Base-by-base conservation (phyloP, 1,284 basidiomycete species). In the Jaminaea rosea region DNA sequence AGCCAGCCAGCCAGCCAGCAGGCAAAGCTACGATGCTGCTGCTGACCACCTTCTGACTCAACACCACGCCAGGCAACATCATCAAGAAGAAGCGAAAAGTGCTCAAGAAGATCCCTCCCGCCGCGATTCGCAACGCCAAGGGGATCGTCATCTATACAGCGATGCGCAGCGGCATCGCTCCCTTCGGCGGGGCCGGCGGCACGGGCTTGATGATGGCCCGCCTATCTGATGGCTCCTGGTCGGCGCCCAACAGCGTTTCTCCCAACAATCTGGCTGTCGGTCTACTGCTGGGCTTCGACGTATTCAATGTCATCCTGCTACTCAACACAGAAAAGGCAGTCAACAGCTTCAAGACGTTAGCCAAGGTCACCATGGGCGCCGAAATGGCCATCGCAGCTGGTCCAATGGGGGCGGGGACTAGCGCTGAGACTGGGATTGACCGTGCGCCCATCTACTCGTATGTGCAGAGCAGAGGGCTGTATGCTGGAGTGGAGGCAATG, bases 151-250 rank as follows among this genome's bases (percentile, higher is more conserved):
- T 81, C 60, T 80, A 79, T 61, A 79, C 79, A 0, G 71, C 73
- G 7, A 79, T 80, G 72, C 47, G 76, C 8, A 63, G 69, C 8
- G 80, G 78, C 0, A 74, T 80, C 10, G 77, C 79, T 0, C 79
- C 79, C 0, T 75, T 81, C 11, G 79, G 79, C 9, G 79, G 80
- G 0, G 77, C 78, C 0, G 79, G 79, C 31, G 80, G 79, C 0
- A 64, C 75, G 0, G 80, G 80, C 0, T 50, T 72, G 7, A 61
- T 72, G 47, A 29, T 72, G 6, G 68, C 65, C 0, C 52, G 69
- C 1, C 44, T 71, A 10, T 61, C 66, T 7, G 68, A 72, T 28
- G 69, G 69, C 2, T 52, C 44, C 15, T 81, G 79, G 80, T 79
- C 77, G 1, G 76, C 78, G 0, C 80, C 80, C 0, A 73, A 76